Evolutionary conservation across 2,329 filamentous ascomycete species (phyloP), one percentile per base, ranked within the genome.

Genomic region (Cordyceps farinosa): DNA sequence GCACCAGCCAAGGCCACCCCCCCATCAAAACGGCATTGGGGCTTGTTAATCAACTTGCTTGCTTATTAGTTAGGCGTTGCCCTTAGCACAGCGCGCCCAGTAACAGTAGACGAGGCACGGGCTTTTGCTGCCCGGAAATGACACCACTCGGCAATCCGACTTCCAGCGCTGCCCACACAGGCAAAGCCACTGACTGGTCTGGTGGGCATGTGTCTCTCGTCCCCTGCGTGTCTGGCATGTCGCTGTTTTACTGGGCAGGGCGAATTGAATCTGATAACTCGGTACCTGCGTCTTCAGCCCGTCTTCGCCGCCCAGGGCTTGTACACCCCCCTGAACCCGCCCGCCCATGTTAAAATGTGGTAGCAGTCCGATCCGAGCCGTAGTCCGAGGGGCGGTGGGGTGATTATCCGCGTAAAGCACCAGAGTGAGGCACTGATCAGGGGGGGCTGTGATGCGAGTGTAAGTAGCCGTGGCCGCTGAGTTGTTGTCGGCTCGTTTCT

Each of bases 81-180:
- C 5, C 30, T n/a, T 36, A 5, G n/a, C 38, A 10, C 38, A 40
- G 38, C 38, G 38, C 38, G 38, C 38, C 38, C 38, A 13, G 38
- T 40, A 4, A 15, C 38, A 40, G 15, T 15, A 13, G 13, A 40
- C 38, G 15, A 15, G 7, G 34, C 17, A 22, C 50, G 8, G 32
- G 34, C 17, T 15, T 38, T 22, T 60, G 13, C 32, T 34, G 32
- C 15, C 36, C 38, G 38, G 57, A 61, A 61, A 61, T 61, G 47
- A 61, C 57, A 61, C 57, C 60, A 56, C 60, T 62, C 51, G 60
- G 52, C 52, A 32, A 40, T 27, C 44, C 51, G 27, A 51, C 52
- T 55, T 62, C 51, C 60, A 56, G 22, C 29, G 29, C 30, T 3
- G 22, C 15, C 29, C 32, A 30, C 42, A 17, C 51, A 30, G 10